Base-by-base conservation (phyloP, 352 stramenopile species). In the Phytophthora sansomeana region DNA sequence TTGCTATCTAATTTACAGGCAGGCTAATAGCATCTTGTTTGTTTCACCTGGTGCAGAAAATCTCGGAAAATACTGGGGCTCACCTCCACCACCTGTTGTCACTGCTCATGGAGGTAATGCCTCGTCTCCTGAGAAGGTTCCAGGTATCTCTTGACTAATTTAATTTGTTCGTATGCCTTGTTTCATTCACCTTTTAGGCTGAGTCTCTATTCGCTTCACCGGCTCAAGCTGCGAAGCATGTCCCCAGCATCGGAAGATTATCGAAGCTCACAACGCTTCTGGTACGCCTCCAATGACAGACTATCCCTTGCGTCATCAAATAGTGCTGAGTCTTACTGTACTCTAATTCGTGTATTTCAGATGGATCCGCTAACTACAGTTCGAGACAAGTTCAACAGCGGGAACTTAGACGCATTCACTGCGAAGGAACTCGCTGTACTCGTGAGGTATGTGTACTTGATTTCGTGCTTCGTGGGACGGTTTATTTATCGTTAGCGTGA, bases 331-430 rank as follows among this genome's bases (percentile, higher is more conserved):
- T 24, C 17, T 52, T 3, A 48, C 24, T 54, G 5, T 33, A 30
- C n/a, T 72, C n/a, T 24, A 24, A 24, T 3, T 2, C 14, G 1
- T 68, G 11, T 32, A 21, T 29, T 36, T 48, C 38, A 92, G 84
- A 78, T 80, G 43, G 82, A 91, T 9, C 80, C 85, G 17, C 56
- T 93, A 4, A 38, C 75, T n/a, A 87, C 75, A 38, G 63, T 91
- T 64, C 76, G 74, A 35, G 81, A 89, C 17, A 80, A 91, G 42
- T 87, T 87, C 28, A 51, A 74, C 13, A 74, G 61, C 19, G 81
- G 81, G 26, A 73, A 57, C 41, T 56, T 93, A 17, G 54, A 50
- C 16, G 69, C 47, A 0, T 87, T 91, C 43, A 74, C 76, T 7
- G 44, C 69, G 4, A 65, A 75, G 17, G 83, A 91, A 21, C 48